Base-by-base conservation (phyloP, 345 rosid species). In the Dimocarpus longan region DNA sequence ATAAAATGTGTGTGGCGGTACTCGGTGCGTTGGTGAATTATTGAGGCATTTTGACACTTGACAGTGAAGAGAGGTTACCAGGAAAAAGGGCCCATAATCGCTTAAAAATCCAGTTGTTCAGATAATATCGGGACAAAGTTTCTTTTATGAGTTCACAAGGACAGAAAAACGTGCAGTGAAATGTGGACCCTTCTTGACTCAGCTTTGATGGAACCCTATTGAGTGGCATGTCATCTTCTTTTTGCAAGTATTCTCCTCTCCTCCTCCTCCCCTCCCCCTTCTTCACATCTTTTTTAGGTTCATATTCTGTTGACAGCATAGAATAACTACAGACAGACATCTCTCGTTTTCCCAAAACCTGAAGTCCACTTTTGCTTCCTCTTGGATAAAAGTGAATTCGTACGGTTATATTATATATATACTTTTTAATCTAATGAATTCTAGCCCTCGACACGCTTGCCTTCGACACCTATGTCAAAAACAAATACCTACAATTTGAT, bases 141-240 rank as follows among this genome's bases (percentile, higher is more conserved):
- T 42, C 24, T 37, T 64, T 71, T 56, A 32, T 66, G 80, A 71
- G 10, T 76, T 75, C 66, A 70, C 71, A 21, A 60, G 62, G 26
- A 37, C 73, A 50, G 73, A 39, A 48, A 76, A 65, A 68, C 68
- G 24, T 40, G 66, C 79, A n/a, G 65, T 37, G 67, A 79, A 10
- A 22, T 26, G 48, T 13, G 83, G 80, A 32, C 80, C 80, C 76
- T 63, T 54, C 59, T 9, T 65, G 83, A 71, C 76, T 80, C 83
- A 76, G 80, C 80, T 26, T 59, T 76, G 77, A 80, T 80, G 63
- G 76, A 72, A 64, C 68, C 19, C 21, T 54, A n/a, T 71, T 46
- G 65, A 62, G 18, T 32, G 6, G 37, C 32, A n/a, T 28, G 15
- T 19, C 77, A 15, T 16, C 42, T 28, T 70, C 50, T 44, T 6